These are phyloP conservation scores for Lagenidium giganteum DNA, from an alignment of 352 stramenopile genomes.

Conservation along the genomic window DNA sequence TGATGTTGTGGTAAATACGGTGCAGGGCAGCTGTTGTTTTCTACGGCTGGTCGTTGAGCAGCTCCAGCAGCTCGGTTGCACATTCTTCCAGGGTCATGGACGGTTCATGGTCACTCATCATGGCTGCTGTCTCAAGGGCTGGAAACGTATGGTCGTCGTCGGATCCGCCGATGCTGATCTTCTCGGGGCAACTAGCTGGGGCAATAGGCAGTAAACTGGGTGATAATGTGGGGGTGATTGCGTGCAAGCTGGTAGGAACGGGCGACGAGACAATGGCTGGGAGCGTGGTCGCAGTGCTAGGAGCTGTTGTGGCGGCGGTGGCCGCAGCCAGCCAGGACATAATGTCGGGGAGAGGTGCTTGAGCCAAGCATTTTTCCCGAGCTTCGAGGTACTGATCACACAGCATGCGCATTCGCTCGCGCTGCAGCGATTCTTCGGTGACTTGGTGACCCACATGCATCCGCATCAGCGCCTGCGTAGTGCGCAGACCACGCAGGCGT, in stretches of 20 bases:
- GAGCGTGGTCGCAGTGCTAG: no score
- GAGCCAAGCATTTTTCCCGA: slow-evolving; percentile 12
- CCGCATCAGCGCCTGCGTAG: slow-evolving; percentile 68
- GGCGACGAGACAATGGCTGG: slow-evolving; percentile 9
- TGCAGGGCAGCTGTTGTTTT: no score
- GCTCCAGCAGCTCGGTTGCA: slow-evolving; percentile 55
- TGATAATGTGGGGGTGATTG: slow-evolving; percentile 1
- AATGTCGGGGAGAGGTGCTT: slow-evolving; percentile 4
- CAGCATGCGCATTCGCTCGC: slow-evolving; percentile 49
- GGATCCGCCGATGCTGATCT: slow-evolving; percentile 5
- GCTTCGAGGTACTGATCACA: slow-evolving; percentile 14
- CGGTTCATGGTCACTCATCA: slow-evolving; percentile 28
- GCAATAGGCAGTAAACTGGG: no score
- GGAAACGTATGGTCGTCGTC: no score
- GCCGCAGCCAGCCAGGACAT: slow-evolving; percentile 9
- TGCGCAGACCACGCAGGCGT: slow-evolving; percentile 50
- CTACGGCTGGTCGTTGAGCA: slow-evolving; percentile 39
- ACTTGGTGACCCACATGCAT: slow-evolving; percentile 63
- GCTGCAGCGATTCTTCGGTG: slow-evolving; percentile 55
- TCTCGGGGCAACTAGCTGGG: background rate
- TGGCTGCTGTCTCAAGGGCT: no score
- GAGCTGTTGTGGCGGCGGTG: slow-evolving; percentile 5
- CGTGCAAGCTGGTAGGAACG: slow-evolving; percentile 4
- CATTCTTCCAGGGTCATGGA: slow-evolving; percentile 61
- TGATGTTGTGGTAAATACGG: no score